Percentiles rank a stretch among this genome's conserved stretches.
Conservation (phyloP, 495 filamentous ascomycete species). For the Parathielavia hyrcaniae region DNA sequence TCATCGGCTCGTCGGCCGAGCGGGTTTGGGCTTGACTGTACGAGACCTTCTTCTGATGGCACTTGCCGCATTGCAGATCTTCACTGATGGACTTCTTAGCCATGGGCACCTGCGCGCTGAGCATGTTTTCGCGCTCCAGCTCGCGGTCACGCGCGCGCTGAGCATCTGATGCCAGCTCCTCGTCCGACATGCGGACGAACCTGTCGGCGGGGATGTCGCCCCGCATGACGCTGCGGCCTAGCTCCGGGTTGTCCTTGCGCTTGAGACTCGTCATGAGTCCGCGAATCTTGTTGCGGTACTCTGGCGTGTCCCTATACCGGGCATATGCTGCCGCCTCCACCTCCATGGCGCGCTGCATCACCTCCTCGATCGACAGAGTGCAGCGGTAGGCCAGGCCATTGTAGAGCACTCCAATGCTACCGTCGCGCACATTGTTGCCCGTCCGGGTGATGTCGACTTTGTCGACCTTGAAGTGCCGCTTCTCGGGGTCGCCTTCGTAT, state of each 20-base stretch:
- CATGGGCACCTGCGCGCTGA: constrained; percentile 86
- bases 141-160: constrained; percentile 66
- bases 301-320: constrained; percentile 55
- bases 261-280: constrained; percentile 90
- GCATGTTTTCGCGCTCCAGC: constrained; percentile 85
- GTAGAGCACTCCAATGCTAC: constrained; percentile 84
- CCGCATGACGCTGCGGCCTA: constrained; percentile 66
- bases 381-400: constrained; percentile 64
- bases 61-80: constrained; percentile 79
- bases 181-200: constrained; percentile 60
- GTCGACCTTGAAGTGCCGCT: constrained; percentile 74
- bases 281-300: constrained; percentile 81
- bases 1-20: constrained; percentile 88
- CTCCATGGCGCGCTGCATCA: constrained; percentile 62
- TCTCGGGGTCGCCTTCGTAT: constrained; percentile 65
- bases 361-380: constrained; percentile 47
- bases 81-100: constrained; percentile 82
- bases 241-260: constrained; percentile 72
- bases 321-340: constrained; percentile 69
- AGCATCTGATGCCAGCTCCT: constrained; percentile 56
- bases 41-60: constrained; percentile 83
- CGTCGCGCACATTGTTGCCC: constrained; percentile 64
- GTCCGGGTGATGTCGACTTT: constrained; percentile 66
- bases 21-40: constrained; percentile 96
- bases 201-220: constrained; percentile 62